These are phyloP conservation scores for Fusarium sp. DNA, from an alignment of 2,329 filamentous ascomycete genomes.

Conservation along the genomic window DNA sequence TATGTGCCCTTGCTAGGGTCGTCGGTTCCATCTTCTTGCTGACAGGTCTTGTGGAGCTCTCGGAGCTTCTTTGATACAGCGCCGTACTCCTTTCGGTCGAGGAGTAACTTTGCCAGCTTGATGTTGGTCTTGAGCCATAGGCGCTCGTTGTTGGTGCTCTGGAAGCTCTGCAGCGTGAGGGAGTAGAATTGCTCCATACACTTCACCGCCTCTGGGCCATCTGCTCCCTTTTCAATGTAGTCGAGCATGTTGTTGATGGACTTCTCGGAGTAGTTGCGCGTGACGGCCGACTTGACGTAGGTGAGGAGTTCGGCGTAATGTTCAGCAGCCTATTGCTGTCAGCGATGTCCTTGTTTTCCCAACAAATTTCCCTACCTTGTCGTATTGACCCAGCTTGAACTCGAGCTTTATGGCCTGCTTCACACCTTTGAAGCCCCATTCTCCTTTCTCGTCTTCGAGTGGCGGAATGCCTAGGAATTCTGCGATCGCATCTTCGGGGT, in stretches of 20 bases:
- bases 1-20: constrained; percentile 98
- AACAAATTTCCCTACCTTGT: constrained; percentile 67
- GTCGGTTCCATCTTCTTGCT: constrained; percentile 85
- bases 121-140: constrained; percentile 99
- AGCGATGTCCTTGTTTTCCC: not conserved
- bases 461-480: constrained; percentile 91
- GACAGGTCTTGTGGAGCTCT: constrained; percentile 90
- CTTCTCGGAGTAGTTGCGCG: constrained; percentile 98
- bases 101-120: constrained; percentile 89
- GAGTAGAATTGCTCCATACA: constrained; percentile 97
- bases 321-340: constrained; percentile 75
- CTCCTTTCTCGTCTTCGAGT: constrained; percentile 89
- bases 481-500: constrained; percentile 87
- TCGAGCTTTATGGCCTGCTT: constrained; percentile 99
- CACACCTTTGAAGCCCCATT: constrained; percentile 98
- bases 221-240: constrained; percentile 91
- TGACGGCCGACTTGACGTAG: constrained; percentile 96
- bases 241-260: constrained; percentile 99
- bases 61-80: constrained; percentile 84
- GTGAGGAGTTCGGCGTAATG: constrained; percentile 96
- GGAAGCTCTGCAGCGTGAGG: constrained; percentile 91
- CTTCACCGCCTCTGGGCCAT: constrained; percentile 74
- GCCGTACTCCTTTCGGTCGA: constrained; percentile 89
- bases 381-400: constrained; percentile 89
- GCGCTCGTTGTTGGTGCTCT: constrained; percentile 96